phyloP scores from a whole-genome alignment of 495 filamentous ascomycete genomes.

The Neurospora sp. region DNA sequence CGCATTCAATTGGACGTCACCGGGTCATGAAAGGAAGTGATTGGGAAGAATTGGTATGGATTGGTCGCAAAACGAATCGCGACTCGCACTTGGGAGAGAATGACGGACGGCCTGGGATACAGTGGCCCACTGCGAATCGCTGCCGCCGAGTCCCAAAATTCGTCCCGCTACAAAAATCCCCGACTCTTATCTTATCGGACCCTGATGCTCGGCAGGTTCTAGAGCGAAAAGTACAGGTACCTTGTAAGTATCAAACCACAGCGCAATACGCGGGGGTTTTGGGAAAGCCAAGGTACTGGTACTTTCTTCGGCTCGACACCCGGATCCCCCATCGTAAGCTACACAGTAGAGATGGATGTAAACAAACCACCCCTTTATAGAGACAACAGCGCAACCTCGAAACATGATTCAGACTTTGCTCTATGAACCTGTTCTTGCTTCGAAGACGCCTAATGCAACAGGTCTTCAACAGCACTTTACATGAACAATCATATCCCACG shows the following conservation, averaged over 20 bases:
- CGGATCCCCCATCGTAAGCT: background rate
- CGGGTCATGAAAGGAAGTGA: slow-evolving; percentile 4
- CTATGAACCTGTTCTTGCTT: too few relatives aligned
- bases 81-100: background rate
- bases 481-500: background rate
- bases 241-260: rapidly evolving
- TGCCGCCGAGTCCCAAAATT: slow-evolving; percentile 2
- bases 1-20: slow-evolving; percentile 20
- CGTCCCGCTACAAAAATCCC: slow-evolving; percentile 4
- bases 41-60: background rate
- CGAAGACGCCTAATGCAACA: background rate
- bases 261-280: background rate
- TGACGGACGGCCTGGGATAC: background rate
- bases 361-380: background rate
- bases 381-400: background rate
- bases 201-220: background rate
- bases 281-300: background rate
- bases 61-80: background rate
- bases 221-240: background rate
- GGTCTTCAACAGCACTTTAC: background rate
- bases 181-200: background rate
- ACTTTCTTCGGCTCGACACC: background rate
- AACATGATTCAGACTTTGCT: background rate
- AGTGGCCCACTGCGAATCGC: background rate
- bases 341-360: background rate